Conservation (phyloP, 352 stramenopile genomes). For the Phytophthora tubulina region DNA sequence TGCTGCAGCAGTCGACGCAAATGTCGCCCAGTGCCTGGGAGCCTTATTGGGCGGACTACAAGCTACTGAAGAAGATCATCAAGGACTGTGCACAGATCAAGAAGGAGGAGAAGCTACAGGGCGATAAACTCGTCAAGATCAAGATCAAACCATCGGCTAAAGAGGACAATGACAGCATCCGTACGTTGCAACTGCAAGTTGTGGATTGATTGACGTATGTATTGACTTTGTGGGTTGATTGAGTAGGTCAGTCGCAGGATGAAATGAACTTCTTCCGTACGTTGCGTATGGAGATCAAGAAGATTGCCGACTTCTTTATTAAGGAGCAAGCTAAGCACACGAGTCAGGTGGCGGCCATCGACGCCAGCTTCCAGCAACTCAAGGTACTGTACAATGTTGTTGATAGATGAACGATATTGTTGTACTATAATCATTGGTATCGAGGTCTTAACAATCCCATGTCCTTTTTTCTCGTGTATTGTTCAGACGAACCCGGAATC, state of each 20-base stretch:
- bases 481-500: constrained; percentile 57
- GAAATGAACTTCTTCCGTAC: constrained; percentile 92
- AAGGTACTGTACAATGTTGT: constrained; percentile 51
- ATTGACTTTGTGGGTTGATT: constrained; percentile 1
- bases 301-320: constrained; percentile 88
- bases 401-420: not conserved
- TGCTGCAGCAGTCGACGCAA: constrained; percentile 88
- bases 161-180: constrained; percentile 90
- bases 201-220: not conserved
- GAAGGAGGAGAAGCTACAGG: constrained; percentile 88
- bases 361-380: constrained; percentile 70
- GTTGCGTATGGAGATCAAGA: constrained; percentile 85
- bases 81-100: constrained; percentile 91
- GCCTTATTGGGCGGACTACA: constrained; percentile 88
- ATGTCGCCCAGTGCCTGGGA: constrained; percentile 84
- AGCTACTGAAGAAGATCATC: constrained; percentile 91
- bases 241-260: constrained; percentile 80
- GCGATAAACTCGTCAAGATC: constrained; percentile 75
- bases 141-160: constrained; percentile 85
- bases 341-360: constrained; percentile 69
- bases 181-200: constrained; percentile 46
- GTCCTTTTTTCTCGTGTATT: constrained; percentile 18
- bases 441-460: constrained; percentile 6
- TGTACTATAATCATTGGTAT: constrained; percentile 12
- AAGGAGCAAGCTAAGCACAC: constrained; percentile 83